These are phyloP conservation scores for Stygiomarasmius scandens DNA, from an alignment of 1,284 basidiomycete genomes.

Conservation along the genomic window DNA sequence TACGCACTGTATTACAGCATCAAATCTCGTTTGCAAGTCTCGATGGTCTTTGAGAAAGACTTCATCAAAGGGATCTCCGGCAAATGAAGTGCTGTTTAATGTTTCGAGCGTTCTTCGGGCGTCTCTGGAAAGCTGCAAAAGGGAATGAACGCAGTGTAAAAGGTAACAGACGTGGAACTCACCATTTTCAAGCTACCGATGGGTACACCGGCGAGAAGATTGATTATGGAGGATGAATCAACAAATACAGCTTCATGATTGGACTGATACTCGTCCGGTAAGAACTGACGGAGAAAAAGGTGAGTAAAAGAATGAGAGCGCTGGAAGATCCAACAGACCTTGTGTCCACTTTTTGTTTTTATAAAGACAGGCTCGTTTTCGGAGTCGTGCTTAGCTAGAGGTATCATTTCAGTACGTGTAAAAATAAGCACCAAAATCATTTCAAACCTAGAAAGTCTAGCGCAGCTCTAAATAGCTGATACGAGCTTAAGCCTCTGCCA, in stretches of 20 bases:
- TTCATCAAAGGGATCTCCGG: conserved; percentile 71
- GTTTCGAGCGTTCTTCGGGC: conserved; percentile 72
- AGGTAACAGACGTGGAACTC: conserved; percentile 24
- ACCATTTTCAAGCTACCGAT: conserved; percentile 72
- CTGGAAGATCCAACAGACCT: conserved; percentile 36
- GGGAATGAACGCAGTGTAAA: not conserved
- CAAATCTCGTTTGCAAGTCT: conserved; percentile 63
- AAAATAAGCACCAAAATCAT: conserved; percentile 4
- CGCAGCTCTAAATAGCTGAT: conserved; percentile 83
- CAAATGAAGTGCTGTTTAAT: conserved; percentile 48
- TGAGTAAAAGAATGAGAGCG: not conserved
- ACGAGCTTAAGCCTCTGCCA: conserved; percentile 79
- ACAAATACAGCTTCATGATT: conserved; percentile 68
- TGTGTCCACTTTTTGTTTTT: conserved; percentile 52
- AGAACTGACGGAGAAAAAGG: conserved; percentile 43
- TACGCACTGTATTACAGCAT: conserved; percentile 62
- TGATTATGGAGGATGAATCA: conserved; percentile 80
- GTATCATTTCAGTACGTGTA: not conserved
- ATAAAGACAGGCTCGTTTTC: conserved; percentile 65
- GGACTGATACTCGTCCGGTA: conserved; percentile 55
- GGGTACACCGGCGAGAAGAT: conserved; percentile 81
- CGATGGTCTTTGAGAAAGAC: conserved; percentile 76
- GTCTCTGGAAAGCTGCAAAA: conserved; percentile 70
- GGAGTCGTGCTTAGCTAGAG: conserved; percentile 73
- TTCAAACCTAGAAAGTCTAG: conserved; percentile 75